Base-by-base conservation (phyloP, 2,329 filamentous ascomycete genomes). In the Alternaria sp. region DNA sequence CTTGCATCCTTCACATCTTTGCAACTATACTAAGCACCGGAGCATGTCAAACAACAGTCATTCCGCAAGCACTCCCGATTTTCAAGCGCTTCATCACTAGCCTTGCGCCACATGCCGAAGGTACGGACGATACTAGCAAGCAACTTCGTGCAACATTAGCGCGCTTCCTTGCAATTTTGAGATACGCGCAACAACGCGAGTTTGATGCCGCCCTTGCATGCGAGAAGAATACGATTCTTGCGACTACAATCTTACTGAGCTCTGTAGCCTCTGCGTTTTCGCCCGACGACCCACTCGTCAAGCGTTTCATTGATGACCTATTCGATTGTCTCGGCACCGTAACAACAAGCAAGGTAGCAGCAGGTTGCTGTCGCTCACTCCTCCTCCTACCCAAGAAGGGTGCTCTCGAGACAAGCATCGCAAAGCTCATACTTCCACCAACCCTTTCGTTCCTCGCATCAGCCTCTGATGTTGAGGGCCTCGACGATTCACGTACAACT, bases 1-100 rank as follows among this genome's bases (percentile, higher is more conserved):
- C 95, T 39, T 98, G 94, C 73, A 97, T 98, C 67, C 87, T 99
- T 51, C 94, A 99, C 81, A 97, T 98, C 56, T 97, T 98, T 75
- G 91, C 92, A 54, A 97, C 93, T 0, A 95, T 97, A 58, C 86
- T 99, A 12, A 91, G 92, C 14, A 97, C 93, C 0, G 90, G 92
- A 0, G 85, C 88, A 11, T 98, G 94, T 73, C 96, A 99, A 79
- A 88, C 92, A 26, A 86, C 92, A 38, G 92, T 98, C 32, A 90
- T 98, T 1, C 94, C 95, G 0, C 92, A 96, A 78, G 90, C 93
- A 3, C 85, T 99, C 16, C 92, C 95, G 0, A 96, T 94, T 41
- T 89, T 99, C 76, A 94, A 96, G 78, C 89, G 94, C 30, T 99
- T 99, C 77, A 86, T 98, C 62, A 87, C 87, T 44, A 91, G 88